Conservation (phyloP, 192 early-diverging fungal genomes). For the Podila clonocystis region DNA sequence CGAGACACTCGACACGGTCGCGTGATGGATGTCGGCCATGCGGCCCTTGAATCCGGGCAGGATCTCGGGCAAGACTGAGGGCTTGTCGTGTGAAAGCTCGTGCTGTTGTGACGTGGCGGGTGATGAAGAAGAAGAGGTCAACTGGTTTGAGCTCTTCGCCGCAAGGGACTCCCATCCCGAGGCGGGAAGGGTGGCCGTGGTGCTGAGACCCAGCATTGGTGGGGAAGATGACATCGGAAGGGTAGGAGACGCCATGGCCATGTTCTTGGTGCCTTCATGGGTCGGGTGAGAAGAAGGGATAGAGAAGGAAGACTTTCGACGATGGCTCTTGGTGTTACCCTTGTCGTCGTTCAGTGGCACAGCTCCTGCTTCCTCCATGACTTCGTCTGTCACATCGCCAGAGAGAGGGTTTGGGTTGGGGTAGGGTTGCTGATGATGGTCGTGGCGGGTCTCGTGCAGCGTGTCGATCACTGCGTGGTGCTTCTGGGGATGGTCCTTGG, state of each 20-base stretch:
- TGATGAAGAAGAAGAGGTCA: background rate
- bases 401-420: constrained; percentile 5
- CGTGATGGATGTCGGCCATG: constrained; percentile 46
- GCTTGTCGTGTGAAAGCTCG: constrained; percentile 29
- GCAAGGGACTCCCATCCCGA: constrained; percentile 30
- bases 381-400: constrained; percentile 22
- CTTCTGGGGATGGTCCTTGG: background rate
- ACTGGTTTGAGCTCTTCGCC: constrained; percentile 30
- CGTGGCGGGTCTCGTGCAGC: constrained; percentile 22
- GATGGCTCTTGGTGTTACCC: too few relatives aligned
- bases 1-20: constrained; percentile 19
- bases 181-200: constrained; percentile 5
- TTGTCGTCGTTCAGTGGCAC: background rate
- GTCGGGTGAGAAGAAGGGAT: too few relatives aligned
- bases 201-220: constrained; percentile 5
- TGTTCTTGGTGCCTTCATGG: background rate
- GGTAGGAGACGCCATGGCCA: background rate
- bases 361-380: constrained; percentile 19
- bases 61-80: constrained; percentile 42
- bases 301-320: too few relatives aligned
- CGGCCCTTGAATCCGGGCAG: constrained; percentile 34
- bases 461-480: constrained; percentile 30
- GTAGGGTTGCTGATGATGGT: constrained; percentile 20
- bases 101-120: background rate
- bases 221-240: background rate